phyloP scores from a whole-genome alignment of 257 asterid genomes.

The Ocimum tenuiflorum region DNA sequence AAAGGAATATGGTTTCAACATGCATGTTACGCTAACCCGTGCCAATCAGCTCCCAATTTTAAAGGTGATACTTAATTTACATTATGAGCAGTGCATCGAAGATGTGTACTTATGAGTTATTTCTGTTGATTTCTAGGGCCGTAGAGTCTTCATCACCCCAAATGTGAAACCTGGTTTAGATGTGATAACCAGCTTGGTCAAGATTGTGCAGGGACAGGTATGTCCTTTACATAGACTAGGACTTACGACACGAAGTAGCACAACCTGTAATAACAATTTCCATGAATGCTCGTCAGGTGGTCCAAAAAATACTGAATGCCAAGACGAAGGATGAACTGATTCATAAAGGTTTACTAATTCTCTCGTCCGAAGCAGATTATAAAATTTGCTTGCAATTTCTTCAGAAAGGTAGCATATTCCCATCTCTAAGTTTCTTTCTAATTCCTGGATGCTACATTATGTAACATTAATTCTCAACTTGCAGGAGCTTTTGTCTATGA shows the following conservation, averaged over 20 bases:
- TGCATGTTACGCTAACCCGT: constrained; percentile 52
- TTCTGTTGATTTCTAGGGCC: constrained; percentile 42
- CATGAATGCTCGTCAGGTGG: constrained; percentile 38
- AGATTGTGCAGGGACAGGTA: constrained; percentile 71
- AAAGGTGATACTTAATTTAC: constrained; percentile 35
- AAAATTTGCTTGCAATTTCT: constrained; percentile 47
- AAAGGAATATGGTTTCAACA: constrained; percentile 61
- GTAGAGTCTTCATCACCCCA: constrained; percentile 51
- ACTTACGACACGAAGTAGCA: too few species aligned
- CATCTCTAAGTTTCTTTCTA: not conserved
- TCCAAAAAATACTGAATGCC: constrained; percentile 21
- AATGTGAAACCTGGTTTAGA: constrained; percentile 52
- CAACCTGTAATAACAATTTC: not conserved
- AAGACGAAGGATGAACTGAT: constrained; percentile 18
- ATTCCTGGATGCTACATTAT: constrained; percentile 12
- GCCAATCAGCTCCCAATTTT: constrained; percentile 60
- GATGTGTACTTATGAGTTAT: not conserved
- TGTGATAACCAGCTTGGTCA: constrained; percentile 47
- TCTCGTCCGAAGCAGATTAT: constrained; percentile 60
- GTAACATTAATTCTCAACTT: constrained; percentile 15
- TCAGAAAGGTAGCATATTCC: constrained; percentile 42
- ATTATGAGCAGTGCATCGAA: not conserved
- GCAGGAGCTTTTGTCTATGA: constrained; percentile 59
- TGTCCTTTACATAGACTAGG: not conserved
- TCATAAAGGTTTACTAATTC: constrained; percentile 39